Percentiles rank a stretch among this genome's conserved stretches.
phyloP scores from a whole-genome alignment of 1,284 basidiomycete genomes.

The Malassezia japonica region DNA sequence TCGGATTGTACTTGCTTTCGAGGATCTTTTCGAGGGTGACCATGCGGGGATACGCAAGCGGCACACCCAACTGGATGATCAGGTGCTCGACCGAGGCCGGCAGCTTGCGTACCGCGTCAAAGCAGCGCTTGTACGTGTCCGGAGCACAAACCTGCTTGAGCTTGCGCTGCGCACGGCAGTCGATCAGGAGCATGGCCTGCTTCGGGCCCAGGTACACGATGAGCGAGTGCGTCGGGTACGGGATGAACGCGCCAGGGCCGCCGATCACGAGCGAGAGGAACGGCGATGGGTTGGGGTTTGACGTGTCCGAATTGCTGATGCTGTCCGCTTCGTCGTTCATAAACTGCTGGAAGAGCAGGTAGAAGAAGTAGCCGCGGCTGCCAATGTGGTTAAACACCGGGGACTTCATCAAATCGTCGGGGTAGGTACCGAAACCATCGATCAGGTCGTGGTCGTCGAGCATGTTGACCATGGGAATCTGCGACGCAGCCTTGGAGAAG shows the following conservation, averaged over 20 bases:
- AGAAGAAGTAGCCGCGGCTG: conserved; percentile 38
- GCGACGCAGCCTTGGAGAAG: conserved; percentile 81
- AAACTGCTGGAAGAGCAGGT: conserved; percentile 46
- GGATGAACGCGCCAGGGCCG: conserved; percentile 33
- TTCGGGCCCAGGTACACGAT: conserved; percentile 43
- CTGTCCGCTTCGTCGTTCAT: conserved; percentile 38
- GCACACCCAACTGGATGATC: conserved; percentile 45
- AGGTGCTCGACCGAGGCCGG: conserved; percentile 41
- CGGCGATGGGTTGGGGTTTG: conserved; percentile 19
- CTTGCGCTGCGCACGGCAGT: conserved; percentile 45
- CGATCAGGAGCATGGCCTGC: conserved; percentile 40
- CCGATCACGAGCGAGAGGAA: conserved; percentile 35
- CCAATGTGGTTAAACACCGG: conserved; percentile 41
- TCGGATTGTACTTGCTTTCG: conserved; percentile 32
- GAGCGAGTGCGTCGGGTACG: conserved; percentile 38
- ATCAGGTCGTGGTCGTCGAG: conserved; percentile 62
- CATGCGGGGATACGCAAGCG: conserved; percentile 46
- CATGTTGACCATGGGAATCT: conserved; percentile 64
- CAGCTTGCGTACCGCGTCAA: conserved; percentile 27
- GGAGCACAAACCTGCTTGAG: conserved; percentile 38
- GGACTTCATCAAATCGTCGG: conserved; percentile 37
- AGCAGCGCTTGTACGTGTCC: conserved; percentile 34
- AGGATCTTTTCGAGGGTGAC: conserved; percentile 43
- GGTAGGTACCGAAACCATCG: conserved; percentile 77
- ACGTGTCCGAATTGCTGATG: conserved; percentile 18